phyloP scores from a whole-genome alignment of 768 basidiomycete genomes.

The Lactarius pseudohatsudake region DNA sequence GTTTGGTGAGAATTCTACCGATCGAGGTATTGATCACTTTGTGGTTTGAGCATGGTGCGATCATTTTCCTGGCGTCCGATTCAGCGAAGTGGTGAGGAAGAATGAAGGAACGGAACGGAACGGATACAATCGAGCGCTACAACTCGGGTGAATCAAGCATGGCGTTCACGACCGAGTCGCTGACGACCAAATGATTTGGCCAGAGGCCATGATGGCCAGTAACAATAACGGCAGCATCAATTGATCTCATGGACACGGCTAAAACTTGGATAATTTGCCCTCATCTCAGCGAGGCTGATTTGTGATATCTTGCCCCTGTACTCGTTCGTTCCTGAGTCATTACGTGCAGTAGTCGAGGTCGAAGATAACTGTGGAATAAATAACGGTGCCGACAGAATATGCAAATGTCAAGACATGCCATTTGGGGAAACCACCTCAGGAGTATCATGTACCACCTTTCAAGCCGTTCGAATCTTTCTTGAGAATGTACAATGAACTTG shows the following conservation, averaged over 20 bases:
- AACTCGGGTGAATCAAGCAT: not conserved
- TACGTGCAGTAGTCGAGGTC: not conserved
- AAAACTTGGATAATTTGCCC: not conserved
- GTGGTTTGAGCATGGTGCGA: not conserved
- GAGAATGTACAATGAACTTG: not conserved
- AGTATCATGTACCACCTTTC: not conserved
- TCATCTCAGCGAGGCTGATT: not conserved
- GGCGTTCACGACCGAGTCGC: not conserved
- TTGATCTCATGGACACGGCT: not conserved
- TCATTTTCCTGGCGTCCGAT: not conserved
- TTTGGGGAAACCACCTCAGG: not conserved
- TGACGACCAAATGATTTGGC: not conserved
- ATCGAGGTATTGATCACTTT: slow-evolving; percentile 5
- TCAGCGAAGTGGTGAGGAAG: not conserved
- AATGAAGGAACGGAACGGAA: slow-evolving; percentile 3
- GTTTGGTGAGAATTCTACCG: not conserved
- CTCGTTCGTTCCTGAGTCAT: not conserved
- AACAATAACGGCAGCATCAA: not conserved
- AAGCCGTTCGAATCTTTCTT: too few relatives aligned
- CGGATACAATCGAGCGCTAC: not conserved
- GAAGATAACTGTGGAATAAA: not conserved
- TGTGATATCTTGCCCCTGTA: not conserved
- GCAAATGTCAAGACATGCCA: not conserved
- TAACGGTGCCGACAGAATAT: not conserved
- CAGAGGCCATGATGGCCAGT: not conserved